These are phyloP conservation scores for Xylariaceae sp. DNA, from an alignment of 2,329 filamentous ascomycete species.

Conservation along the genomic window DNA sequence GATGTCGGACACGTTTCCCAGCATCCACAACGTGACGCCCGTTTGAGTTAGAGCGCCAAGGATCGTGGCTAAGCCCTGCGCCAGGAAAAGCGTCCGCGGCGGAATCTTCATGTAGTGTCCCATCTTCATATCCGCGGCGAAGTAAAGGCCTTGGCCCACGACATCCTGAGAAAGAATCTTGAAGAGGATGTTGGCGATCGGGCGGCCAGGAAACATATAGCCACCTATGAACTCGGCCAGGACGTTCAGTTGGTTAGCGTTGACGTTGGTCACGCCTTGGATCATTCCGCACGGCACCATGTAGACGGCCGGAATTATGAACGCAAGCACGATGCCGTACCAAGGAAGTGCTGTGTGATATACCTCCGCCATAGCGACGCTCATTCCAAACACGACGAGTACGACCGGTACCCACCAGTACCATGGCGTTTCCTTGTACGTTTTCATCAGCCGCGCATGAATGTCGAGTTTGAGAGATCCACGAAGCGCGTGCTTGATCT, in stretches of 20 bases:
- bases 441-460: constrained; percentile 46
- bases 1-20: constrained; percentile 44
- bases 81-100: constrained; percentile 49
- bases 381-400: constrained; percentile 32
- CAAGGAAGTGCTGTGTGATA: constrained; percentile 49
- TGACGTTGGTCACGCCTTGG: constrained; percentile 51
- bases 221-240: constrained; percentile 52
- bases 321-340: constrained; percentile 48
- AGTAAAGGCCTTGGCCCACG: constrained; percentile 47
- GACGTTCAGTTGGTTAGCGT: constrained; percentile 52
- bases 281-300: constrained; percentile 52
- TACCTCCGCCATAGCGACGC: constrained; percentile 30
- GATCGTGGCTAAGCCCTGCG: constrained; percentile 51
- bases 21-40: constrained; percentile 40
- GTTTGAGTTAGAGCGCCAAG: constrained; percentile 49
- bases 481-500: constrained; percentile 34
- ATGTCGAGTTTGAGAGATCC: constrained; percentile 42
- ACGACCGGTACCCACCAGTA: constrained; percentile 49
- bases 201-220: constrained; percentile 49
- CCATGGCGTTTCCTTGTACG: constrained; percentile 45
- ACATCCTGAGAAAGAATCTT: constrained; percentile 47
- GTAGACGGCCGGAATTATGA: constrained; percentile 48
- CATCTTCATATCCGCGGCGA: constrained; percentile 53
- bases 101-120: constrained; percentile 56
- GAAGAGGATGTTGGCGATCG: constrained; percentile 51